Conservation (phyloP, 169 alveolate species). For the Plasmodium cynomolgi region DNA sequence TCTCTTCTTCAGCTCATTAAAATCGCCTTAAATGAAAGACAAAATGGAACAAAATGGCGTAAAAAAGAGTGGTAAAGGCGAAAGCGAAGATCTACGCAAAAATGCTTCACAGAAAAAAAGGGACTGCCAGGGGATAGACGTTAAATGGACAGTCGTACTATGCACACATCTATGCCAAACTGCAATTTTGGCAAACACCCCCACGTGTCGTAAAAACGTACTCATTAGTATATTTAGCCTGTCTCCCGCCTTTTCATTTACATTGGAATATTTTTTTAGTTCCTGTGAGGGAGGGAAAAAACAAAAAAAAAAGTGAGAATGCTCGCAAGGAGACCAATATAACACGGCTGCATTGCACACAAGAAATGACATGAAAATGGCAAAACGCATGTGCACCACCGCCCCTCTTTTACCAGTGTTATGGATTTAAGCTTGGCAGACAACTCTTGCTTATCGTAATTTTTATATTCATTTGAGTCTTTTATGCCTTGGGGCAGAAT, state of each 20-base stretch:
- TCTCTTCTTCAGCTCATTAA: slow-evolving; percentile 64
- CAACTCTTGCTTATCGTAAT: slow-evolving; percentile 45
- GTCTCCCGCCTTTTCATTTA: slow-evolving; percentile 75
- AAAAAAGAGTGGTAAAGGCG: not conserved
- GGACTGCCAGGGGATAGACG: not conserved
- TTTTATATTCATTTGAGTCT: slow-evolving; percentile 54
- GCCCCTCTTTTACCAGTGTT: slow-evolving; percentile 35
- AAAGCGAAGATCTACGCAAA: not conserved
- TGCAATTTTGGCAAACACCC: not conserved
- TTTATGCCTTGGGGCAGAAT: slow-evolving; percentile 60
- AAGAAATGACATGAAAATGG: not conserved
- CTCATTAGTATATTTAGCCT: slow-evolving; percentile 60
- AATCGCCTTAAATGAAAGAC: slow-evolving; percentile 30
- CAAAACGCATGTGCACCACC: not conserved
- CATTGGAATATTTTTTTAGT: slow-evolving; percentile 52
- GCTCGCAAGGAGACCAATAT: not conserved
- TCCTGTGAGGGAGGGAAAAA: slow-evolving; percentile 19
- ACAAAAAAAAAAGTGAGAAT: not conserved
- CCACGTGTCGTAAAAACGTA: slow-evolving; percentile 10
- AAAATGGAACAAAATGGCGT: not conserved
- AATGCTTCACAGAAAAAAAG: not conserved
- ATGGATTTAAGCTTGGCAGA: slow-evolving; percentile 66
- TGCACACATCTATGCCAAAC: not conserved
- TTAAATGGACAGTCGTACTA: not conserved
- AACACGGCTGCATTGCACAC: not conserved